Base-by-base conservation (phyloP, 78 protist species). In the Dictyostelium discoideum region DNA sequence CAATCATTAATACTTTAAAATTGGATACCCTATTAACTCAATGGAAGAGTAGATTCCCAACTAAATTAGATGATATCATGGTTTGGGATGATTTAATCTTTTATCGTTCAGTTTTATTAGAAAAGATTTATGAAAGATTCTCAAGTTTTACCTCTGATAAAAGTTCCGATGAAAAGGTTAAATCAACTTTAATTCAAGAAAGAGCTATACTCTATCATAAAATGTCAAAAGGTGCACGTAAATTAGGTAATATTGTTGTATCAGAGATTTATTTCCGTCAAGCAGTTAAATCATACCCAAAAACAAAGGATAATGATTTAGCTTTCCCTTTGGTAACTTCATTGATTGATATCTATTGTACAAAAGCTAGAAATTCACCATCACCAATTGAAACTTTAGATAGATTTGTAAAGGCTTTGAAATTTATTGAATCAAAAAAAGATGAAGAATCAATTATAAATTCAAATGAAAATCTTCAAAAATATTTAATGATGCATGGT, bases 41-140 rank as follows among this genome's bases (percentile, higher is more conserved):
- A 44, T 96, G 97, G 97, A 78, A 82, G 37, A 10, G 22, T 18
- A 37, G 97, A 76, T 95, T 88, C 54, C 94, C 94, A 72, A 82
- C 92, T 5, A 9, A 42, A 22, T 3, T 69, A 5, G 97, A 96
- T 54, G 95, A 88, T n/a, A 83, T 96, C 37, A 22, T 81, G 40
- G 93, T 88, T 32, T 96, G 97, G 97, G 97, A 96, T 69, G 95
- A 96, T 79, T 10, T 96, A 10, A 86, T 96, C 3, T 44, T 77
- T 18, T 84, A 37, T 73, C 20, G 97, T 20, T 48, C 86, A 24
- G 89, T 96, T 3, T 69, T 87, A 48, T 77, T 96, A 22, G 97
- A 96, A 48, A 96, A 96, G 81, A 80, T 96, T 24, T 83, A 86
- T 78, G 97, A 96, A 78, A 39, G 86, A 74, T 79, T 87, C 79